Base-by-base conservation (phyloP, 208 protist species). In the Leishmania gerbilli region DNA sequence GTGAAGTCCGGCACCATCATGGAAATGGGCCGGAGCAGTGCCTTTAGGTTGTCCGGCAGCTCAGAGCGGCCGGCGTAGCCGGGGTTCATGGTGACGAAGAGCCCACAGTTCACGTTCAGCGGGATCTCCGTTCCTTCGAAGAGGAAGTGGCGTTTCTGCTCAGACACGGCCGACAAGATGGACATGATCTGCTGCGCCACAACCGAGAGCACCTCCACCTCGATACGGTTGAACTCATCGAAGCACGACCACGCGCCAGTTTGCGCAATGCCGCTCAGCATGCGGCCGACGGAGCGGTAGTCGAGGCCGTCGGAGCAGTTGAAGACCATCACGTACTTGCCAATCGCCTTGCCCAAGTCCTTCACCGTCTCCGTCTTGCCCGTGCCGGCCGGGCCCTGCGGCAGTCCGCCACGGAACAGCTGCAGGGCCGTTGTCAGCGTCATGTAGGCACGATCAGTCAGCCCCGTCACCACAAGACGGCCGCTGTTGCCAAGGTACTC, bases 41-140 rank as follows among this genome's bases (percentile, higher is more conserved):
- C 96, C 88, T 99, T 99, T 31, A 99, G 92, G 91, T 99, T 99
- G 87, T 99, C 99, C 9, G 99, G 99, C 55, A 99, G 92, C 89
- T 99, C 98, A 9, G 98, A 98, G 64, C 99, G 97, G 34, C 99
- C 99, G 24, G 98, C 98, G 91, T 99, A 99, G 74, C 98, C 98
- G 65, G 99, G 99, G 88, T 99, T 99, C 99, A 99, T 99, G 27
- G 99, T 99, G 17, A 99, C 98, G 87, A 99, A 99, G 55, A 99
- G 95, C 81, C 98, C 99, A 89, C 95, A 99, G 76, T 97, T 99
- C 80, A 90, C 82, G 76, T 99, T 99, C n/a, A 99, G 93, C 47
- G 90, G 88, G 76, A 99, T 99, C 69, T 99, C 95, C 15, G 91
- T 90, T 31, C 94, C 97, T 72, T 99, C 98, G 77, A 99, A 99